Evolutionary conservation across 2,329 filamentous ascomycete species (phyloP), one percentile per base, ranked within the genome.

Genomic region (Ceratocystis colombiana): DNA sequence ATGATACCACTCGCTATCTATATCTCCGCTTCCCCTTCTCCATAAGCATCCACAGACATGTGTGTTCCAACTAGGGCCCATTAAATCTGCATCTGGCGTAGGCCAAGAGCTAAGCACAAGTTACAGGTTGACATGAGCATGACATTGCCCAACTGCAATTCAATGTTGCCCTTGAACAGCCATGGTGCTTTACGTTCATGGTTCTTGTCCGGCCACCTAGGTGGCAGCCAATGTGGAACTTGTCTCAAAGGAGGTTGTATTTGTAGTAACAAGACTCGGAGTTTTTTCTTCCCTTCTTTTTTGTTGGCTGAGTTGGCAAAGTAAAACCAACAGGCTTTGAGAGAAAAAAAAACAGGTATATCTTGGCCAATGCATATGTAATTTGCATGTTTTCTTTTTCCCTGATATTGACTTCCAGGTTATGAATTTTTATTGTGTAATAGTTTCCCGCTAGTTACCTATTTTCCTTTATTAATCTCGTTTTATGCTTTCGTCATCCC

Each of bases 331-430:
- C 44, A 61, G 59, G 30, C 30, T 41, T 44, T 41, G 30, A n/a
- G 30, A 46, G 37, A 12, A 8, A 46, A 48, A 17, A 61, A 63
- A 50, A 63, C 61, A 48, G 20, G 41, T 30, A 63, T 25, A 33
- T 30, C 33, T 7, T 8, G 33, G 12, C 17, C 15, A 17, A 30
- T 48, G n/a, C 8, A 30, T 50, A 6, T 50, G 20, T 4, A 25
- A 45, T 46, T 20, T 62, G 41, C 59, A 7, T 45, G 8, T 12
- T 50, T 63, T 33, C 41, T 17, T 7, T 25, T 46, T 48, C 17
- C 15, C 5, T 17, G 15, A 7, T 57, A 12, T 30, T 12, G 30
- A 5, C 12, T 1, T 15, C 22, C 48, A 53, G 20, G 48, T 25
- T 53, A 10, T 53, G 20, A 25, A 1, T 50, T 50, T 25, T 15